These are phyloP conservation scores for Cladosporium sp. DNA, from an alignment of 2,329 filamentous ascomycete species.

Conservation along the genomic window DNA sequence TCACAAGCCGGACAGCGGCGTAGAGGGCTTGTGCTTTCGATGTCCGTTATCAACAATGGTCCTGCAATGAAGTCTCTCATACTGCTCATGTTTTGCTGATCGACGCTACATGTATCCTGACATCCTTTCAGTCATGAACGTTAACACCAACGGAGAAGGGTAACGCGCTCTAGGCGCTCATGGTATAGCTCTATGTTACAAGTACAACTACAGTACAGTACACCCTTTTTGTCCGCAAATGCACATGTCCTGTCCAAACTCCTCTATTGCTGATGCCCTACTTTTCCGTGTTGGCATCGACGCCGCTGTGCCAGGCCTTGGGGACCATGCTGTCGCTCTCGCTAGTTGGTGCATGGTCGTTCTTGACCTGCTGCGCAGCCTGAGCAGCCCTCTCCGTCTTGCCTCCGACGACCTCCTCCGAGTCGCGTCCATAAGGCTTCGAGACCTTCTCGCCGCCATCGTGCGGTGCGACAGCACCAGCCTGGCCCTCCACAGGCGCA, in stretches of 20 bases:
- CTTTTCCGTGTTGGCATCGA: constrained; percentile 9
- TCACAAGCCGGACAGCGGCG: no score
- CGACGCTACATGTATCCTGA: no score
- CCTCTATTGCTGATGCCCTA: neutral
- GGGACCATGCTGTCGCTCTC: constrained; percentile 46
- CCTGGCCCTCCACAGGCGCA: constrained; percentile 20
- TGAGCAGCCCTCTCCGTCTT: constrained; percentile 28
- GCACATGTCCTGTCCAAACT: constrained; percentile 6
- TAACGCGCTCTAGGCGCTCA: constrained; percentile 3
- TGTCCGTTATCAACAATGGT: no score
- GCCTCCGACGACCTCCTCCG: constrained; percentile 15
- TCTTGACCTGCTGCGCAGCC: constrained; percentile 30
- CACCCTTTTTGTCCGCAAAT: neutral
- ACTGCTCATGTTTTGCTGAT: no score
- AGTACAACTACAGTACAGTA: constrained; percentile 11
- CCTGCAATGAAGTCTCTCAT: no score
- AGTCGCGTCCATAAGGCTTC: constrained; percentile 14
- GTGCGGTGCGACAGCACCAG: constrained; percentile 12
- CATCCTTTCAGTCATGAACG: neutral
- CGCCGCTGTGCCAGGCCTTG: constrained; percentile 46
- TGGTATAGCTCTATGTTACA: constrained; percentile 10
- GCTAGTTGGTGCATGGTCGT: constrained; percentile 25
- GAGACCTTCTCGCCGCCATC: constrained; percentile 21
- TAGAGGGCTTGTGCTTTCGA: no score
- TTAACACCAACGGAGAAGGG: neutral